Evolutionary conservation across 2,329 filamentous ascomycete species (phyloP).

Genomic region (Venturia carpophila): DNA sequence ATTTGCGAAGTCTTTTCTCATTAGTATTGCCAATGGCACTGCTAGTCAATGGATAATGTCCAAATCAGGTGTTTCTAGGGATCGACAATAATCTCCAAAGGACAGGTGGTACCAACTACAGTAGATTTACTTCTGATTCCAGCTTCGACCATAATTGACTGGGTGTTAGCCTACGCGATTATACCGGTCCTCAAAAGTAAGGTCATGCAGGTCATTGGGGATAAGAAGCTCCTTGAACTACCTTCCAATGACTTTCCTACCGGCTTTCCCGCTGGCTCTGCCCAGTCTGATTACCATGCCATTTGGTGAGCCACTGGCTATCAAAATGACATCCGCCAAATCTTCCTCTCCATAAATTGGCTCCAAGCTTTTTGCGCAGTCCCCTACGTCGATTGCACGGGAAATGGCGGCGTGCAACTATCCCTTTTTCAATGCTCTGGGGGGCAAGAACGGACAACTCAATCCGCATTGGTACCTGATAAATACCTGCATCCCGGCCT

Average conservation of each 20-base stretch:
- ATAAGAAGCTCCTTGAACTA: background rate
- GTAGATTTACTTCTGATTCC: background rate
- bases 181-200: background rate
- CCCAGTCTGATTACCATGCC: background rate
- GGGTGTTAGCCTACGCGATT: background rate
- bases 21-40: background rate
- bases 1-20: too few species aligned
- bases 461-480: background rate
- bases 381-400: background rate
- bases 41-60: background rate
- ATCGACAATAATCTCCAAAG: background rate
- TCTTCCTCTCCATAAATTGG: background rate
- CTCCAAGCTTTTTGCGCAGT: background rate
- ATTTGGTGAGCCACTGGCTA: background rate
- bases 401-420: background rate
- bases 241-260: background rate
- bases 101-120: background rate
- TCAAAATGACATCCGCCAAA: background rate
- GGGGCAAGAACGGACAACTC: background rate
- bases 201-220: background rate
- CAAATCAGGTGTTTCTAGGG: background rate
- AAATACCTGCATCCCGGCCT: background rate
- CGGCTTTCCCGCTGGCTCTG: background rate
- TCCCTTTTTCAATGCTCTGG: background rate
- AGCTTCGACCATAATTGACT: background rate